These are phyloP conservation scores for Buxus sempervirens DNA, from an alignment of 164 flowering plant genomes.

Conservation along the genomic window DNA sequence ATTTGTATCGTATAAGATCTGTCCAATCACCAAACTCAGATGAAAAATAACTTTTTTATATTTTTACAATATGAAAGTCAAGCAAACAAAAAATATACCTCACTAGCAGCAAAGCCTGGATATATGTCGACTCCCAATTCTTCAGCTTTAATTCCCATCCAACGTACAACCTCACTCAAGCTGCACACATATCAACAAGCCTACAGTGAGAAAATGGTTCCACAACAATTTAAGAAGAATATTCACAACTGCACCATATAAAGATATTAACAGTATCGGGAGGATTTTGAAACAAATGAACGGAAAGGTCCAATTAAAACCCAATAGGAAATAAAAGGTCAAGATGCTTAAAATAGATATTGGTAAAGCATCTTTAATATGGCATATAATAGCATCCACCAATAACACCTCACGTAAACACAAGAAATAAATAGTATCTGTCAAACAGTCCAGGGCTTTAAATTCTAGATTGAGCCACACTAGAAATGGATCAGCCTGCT, in stretches of 20 bases:
- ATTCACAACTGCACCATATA: background rate
- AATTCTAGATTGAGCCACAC: background rate
- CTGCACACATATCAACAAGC: slow-evolving; percentile 31
- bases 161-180: slow-evolving; percentile 84
- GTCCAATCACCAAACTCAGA: slow-evolving; percentile 26
- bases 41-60: background rate
- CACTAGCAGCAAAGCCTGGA: slow-evolving; percentile 97
- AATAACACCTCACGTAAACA: too few species aligned
- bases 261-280: background rate
- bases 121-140: slow-evolving; percentile 93
- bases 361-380: background rate
- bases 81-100: slow-evolving; percentile 43
- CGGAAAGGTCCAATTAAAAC: background rate
- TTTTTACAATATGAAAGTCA: background rate
- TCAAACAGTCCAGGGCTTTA: background rate
- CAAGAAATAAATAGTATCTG: background rate
- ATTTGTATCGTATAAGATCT: slow-evolving; percentile 70
- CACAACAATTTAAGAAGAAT: background rate
- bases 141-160: slow-evolving; percentile 95
- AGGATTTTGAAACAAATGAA: background rate
- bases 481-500: background rate
- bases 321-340: background rate
- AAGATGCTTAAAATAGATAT: background rate
- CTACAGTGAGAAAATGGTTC: slow-evolving; percentile 1
- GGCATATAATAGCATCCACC: background rate